phyloP scores from a whole-genome alignment of 1,139 yeast species.

The Blastobotrys buckinghamii region DNA sequence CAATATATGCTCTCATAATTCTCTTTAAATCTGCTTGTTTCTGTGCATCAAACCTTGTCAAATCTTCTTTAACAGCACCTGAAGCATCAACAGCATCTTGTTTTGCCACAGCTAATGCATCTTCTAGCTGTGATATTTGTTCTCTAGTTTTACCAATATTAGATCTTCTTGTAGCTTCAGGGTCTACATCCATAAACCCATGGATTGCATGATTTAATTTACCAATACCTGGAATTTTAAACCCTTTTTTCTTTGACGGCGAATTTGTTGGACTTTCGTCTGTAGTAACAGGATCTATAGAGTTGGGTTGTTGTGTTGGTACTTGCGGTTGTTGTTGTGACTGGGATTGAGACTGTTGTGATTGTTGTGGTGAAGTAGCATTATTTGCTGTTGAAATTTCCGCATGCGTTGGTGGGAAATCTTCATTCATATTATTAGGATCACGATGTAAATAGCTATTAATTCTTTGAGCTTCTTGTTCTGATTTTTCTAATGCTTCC shows the following conservation, averaged over 20 bases:
- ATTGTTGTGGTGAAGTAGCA: no score
- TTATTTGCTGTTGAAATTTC: constrained; percentile 7
- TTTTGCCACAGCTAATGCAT: constrained; percentile 53
- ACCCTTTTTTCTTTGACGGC: constrained; percentile 30
- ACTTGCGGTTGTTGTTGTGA: no score
- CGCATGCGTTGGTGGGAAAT: constrained; percentile 28
- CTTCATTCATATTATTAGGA: constrained; percentile 3
- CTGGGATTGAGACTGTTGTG: no score
- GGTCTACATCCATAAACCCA: constrained; percentile 66
- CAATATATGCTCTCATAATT: constrained; percentile 51
- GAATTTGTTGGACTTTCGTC: constrained; percentile 15
- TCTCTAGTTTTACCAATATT: constrained; percentile 46
- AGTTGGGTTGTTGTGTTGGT: no score
- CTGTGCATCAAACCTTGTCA: constrained; percentile 42
- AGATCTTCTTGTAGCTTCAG: constrained; percentile 58
- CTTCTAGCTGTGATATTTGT: constrained; percentile 49
- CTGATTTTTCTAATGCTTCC: constrained; percentile 36
- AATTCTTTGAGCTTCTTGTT: constrained; percentile 39
- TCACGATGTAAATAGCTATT: constrained; percentile 30
- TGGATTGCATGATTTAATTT: constrained; percentile 59
- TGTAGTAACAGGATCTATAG: background rate
- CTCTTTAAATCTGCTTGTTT: constrained; percentile 41
- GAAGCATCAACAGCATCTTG: constrained; percentile 51
- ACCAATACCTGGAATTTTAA: constrained; percentile 43
- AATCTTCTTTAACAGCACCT: constrained; percentile 44